These are phyloP conservation scores for Mycena epipterygia DNA, from an alignment of 768 basidiomycete species.

Conservation along the genomic window DNA sequence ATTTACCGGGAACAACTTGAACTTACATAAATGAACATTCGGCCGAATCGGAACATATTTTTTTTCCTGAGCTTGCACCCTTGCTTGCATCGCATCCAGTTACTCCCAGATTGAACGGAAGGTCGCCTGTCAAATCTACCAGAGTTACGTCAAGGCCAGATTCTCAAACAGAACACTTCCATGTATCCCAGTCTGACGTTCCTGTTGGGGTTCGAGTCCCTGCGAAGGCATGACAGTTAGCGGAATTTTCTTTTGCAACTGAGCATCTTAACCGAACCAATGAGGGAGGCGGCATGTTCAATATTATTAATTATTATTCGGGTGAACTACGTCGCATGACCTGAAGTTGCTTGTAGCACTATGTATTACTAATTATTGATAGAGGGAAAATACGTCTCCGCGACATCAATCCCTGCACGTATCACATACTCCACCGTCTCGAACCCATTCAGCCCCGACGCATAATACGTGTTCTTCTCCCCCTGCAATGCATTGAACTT, in stretches of 20 bases:
- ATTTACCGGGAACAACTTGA: too few relatives aligned
- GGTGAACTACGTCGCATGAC: constrained; percentile 9
- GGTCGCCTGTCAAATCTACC: constrained; percentile 6
- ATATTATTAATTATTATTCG: too few relatives aligned
- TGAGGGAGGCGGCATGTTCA: too few relatives aligned
- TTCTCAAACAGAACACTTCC: constrained; percentile 12
- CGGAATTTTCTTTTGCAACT: too few relatives aligned
- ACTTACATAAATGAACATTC: too few relatives aligned
- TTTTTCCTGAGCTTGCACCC: background rate
- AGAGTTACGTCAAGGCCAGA: constrained; percentile 16
- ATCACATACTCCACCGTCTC: constrained; percentile 19
- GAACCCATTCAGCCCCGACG: constrained; percentile 20
- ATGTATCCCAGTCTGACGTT: constrained; percentile 7
- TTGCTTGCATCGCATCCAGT: background rate
- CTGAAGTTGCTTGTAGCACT: constrained; percentile 11
- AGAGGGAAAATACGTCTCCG: constrained; percentile 14
- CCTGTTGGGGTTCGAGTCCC: constrained; percentile 5
- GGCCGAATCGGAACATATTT: too few relatives aligned
- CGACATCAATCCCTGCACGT: constrained; percentile 17
- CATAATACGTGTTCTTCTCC: constrained; percentile 17
- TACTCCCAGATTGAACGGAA: constrained; percentile 1
- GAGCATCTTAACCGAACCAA: too few relatives aligned
- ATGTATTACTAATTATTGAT: constrained; percentile 14
- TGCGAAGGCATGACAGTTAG: constrained; percentile 10
- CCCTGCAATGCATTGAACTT: constrained; percentile 18